Conservation (phyloP, 1,284 basidiomycete genomes). For the Fomitopsis betulina region DNA sequence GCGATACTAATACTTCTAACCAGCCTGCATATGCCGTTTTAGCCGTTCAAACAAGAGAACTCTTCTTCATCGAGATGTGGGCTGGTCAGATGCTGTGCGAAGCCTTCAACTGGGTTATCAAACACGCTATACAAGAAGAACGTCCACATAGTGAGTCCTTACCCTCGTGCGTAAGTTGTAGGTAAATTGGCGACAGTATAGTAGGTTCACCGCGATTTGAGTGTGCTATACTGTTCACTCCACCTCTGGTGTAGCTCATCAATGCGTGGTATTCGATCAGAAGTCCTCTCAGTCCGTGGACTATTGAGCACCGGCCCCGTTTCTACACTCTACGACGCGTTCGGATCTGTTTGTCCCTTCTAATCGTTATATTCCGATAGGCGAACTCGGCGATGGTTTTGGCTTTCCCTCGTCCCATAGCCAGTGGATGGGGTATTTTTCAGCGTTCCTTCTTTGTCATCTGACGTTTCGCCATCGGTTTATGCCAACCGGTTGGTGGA, state of each 20-base stretch:
- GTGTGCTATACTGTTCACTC: too few species aligned
- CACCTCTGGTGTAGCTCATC: too few species aligned
- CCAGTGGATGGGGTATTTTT: constrained; percentile 87
- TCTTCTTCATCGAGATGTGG: constrained; percentile 79
- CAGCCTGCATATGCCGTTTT: constrained; percentile 79
- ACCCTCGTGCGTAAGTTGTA: neutral
- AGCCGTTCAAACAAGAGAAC: constrained; percentile 72
- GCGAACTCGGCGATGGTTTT: constrained; percentile 67
- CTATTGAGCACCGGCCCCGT: neutral
- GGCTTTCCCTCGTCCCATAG: constrained; percentile 88
- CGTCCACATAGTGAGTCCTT: constrained; percentile 56
- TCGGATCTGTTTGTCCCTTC: neutral
- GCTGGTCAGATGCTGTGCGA: constrained; percentile 76
- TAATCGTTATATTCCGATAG: constrained; percentile 25
- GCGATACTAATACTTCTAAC: neutral
- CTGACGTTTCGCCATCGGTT: constrained; percentile 69
- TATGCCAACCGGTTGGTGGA: constrained; percentile 41
- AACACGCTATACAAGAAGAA: constrained; percentile 63
- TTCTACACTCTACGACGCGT: neutral
- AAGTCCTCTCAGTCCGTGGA: too few species aligned
- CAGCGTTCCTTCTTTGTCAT: constrained; percentile 72
- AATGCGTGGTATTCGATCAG: too few species aligned
- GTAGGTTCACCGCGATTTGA: too few species aligned
- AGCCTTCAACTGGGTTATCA: constrained; percentile 66
- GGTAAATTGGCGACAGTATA: too few species aligned